A percentile compares a stretch with the other conserved stretches of the same genome.
These are phyloP conservation scores for Solanum sejunctum DNA, from an alignment of 257 asterid genomes.

Conservation along the genomic window DNA sequence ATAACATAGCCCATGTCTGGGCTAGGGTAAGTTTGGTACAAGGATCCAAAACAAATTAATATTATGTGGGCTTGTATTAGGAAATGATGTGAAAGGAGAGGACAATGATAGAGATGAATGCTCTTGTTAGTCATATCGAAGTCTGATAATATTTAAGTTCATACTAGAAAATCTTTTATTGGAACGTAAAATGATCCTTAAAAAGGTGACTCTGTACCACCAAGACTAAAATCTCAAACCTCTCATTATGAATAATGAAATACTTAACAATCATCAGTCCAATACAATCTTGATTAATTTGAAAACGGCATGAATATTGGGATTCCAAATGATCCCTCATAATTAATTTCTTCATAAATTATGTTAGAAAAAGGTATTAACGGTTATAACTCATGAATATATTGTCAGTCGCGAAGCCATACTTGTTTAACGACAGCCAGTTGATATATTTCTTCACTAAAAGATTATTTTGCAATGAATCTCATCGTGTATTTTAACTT, in stretches of 20 bases:
- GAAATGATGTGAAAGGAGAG: not conserved
- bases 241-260: not conserved
- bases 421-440: not conserved
- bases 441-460: not conserved
- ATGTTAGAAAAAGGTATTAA: not conserved
- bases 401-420: not conserved
- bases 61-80: not conserved
- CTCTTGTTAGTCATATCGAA: not conserved
- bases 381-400: not conserved
- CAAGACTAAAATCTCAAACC: not conserved
- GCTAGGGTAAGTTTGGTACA: not conserved
- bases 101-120: not conserved
- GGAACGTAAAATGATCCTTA: not conserved
- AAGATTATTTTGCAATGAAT: not conserved
- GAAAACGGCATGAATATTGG: not conserved
- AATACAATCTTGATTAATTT: not conserved
- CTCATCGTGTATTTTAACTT: not conserved
- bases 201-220: not conserved
- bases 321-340: not conserved
- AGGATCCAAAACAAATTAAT: not conserved
- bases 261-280: not conserved
- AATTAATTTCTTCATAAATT: not conserved
- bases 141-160: rapidly evolving
- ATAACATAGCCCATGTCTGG: not conserved
- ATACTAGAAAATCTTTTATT: not conserved